Conservation (phyloP, 768 basidiomycete species). For the Suillus alpinus region DNA sequence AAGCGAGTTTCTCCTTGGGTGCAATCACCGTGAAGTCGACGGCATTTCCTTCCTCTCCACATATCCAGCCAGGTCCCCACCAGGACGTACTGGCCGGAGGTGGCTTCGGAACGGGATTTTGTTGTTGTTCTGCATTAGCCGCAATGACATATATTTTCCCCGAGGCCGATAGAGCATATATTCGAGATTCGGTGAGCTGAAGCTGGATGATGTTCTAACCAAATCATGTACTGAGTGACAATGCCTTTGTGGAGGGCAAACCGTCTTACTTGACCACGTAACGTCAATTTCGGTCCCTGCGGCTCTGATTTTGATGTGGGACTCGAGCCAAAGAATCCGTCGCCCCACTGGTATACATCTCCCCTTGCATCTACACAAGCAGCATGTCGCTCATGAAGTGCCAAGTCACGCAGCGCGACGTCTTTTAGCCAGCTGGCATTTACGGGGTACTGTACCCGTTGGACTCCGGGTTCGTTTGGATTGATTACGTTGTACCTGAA, state of each 20-base stretch:
- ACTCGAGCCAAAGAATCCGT: slow-evolving; percentile 47
- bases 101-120: slow-evolving; percentile 33
- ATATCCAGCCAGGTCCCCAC: slow-evolving; percentile 62
- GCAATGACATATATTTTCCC: slow-evolving; percentile 75
- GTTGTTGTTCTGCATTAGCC: slow-evolving; percentile 48
- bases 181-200: slow-evolving; percentile 53
- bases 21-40: slow-evolving; percentile 61
- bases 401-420: slow-evolving; percentile 71
- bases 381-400: slow-evolving; percentile 61
- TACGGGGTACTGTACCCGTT: slow-evolving; percentile 47
- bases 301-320: slow-evolving; percentile 20
- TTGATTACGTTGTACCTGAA: slow-evolving; percentile 46
- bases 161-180: slow-evolving; percentile 77
- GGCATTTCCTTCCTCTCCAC: slow-evolving; percentile 44
- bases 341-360: slow-evolving; percentile 85
- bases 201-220: slow-evolving; percentile 66
- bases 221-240: not conserved
- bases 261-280: slow-evolving; percentile 59
- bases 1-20: slow-evolving; percentile 50
- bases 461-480: slow-evolving; percentile 36
- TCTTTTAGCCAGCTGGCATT: slow-evolving; percentile 58
- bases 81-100: slow-evolving; percentile 49
- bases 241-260: not conserved
- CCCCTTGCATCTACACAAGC: slow-evolving; percentile 79
- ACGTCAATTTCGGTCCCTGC: slow-evolving; percentile 46